Percentiles rank a stretch among this genome's conserved stretches.
phyloP scores from a whole-genome alignment of 1,284 basidiomycete genomes.

The Apiotrichum gamsii region DNA sequence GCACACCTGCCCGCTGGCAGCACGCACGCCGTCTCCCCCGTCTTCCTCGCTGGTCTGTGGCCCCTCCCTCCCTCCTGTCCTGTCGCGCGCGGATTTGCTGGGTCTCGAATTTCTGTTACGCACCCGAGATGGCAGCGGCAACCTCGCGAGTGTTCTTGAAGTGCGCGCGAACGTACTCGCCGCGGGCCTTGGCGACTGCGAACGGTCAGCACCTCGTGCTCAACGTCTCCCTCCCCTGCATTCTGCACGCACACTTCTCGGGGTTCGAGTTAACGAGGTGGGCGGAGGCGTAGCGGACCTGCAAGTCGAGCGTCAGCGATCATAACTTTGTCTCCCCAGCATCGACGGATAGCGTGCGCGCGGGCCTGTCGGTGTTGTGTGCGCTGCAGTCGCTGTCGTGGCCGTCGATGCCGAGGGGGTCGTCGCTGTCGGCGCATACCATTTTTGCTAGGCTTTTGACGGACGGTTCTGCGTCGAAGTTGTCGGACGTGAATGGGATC shows the following conservation, averaged over 20 bases:
- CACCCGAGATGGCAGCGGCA: conserved; percentile 76
- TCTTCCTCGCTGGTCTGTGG: too few relatives aligned
- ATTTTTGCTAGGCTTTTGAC: too few relatives aligned
- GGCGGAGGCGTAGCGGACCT: conserved; percentile 87
- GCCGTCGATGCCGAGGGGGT: too few relatives aligned
- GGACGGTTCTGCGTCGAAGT: too few relatives aligned
- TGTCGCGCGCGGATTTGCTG: neutral
- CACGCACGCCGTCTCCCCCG: neutral
- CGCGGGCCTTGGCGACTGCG: conserved; percentile 80
- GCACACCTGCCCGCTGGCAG: too few relatives aligned
- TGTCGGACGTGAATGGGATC: too few relatives aligned
- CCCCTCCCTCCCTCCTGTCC: neutral
- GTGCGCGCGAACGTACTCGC: conserved; percentile 97
- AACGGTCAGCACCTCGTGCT: conserved; percentile 5
- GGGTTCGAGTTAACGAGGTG: conserved; percentile 72
- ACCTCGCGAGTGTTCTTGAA: conserved; percentile 99
- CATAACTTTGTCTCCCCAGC: too few relatives aligned
- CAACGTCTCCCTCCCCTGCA: neutral
- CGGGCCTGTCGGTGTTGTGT: too few relatives aligned
- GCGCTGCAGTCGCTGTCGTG: too few relatives aligned
- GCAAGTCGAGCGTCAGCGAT: too few relatives aligned
- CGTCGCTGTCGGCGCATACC: too few relatives aligned
- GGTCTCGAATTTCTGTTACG: conserved; percentile 28
- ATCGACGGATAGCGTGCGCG: too few relatives aligned
- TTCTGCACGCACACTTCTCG: conserved; percentile 70